Evolutionary conservation across 352 stramenopile genomes (phyloP).

Genomic region (Globisporangium nagaii): DNA sequence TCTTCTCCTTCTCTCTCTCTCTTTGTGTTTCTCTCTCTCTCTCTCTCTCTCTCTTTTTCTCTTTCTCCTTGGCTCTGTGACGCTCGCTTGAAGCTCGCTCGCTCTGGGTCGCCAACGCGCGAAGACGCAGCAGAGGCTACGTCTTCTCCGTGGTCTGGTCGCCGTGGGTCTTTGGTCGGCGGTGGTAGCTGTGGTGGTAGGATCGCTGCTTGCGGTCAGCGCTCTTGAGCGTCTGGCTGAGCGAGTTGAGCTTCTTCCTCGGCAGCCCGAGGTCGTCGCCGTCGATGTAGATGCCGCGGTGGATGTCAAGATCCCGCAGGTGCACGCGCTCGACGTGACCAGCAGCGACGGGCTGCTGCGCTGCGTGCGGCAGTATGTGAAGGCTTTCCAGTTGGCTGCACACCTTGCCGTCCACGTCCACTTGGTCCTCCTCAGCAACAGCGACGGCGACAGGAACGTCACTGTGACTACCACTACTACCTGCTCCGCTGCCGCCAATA

Average conservation of each 20-base stretch:
- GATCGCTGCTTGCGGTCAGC: conserved; percentile 37
- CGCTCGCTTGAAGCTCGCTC: neutral
- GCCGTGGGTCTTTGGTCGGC: conserved; percentile 13
- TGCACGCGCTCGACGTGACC: conserved; percentile 21
- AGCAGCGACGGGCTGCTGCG: conserved; percentile 14
- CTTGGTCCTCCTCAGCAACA: neutral
- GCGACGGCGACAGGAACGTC: neutral
- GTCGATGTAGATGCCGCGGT: conserved; percentile 34
- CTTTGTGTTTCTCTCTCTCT: neutral
- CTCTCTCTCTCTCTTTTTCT: neutral
- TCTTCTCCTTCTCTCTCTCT: neutral
- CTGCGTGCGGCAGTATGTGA: neutral
- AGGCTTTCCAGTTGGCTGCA: neutral
- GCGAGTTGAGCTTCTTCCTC: conserved; percentile 33
- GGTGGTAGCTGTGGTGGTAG: conserved; percentile 23
- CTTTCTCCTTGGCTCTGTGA: too few species aligned
- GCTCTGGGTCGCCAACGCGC: neutral
- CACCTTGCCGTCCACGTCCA: conserved; percentile 3
- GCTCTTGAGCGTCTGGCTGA: conserved; percentile 34
- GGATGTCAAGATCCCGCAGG: conserved; percentile 23
- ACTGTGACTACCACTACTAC: neutral
- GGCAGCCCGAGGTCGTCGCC: conserved; percentile 21
- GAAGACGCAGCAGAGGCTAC: neutral
- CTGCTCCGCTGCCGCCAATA: neutral
- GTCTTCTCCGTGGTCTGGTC: conserved; percentile 11